Evolutionary conservation across 345 rosid species (phyloP).

Genomic region (Sisymbrium altissimum): DNA sequence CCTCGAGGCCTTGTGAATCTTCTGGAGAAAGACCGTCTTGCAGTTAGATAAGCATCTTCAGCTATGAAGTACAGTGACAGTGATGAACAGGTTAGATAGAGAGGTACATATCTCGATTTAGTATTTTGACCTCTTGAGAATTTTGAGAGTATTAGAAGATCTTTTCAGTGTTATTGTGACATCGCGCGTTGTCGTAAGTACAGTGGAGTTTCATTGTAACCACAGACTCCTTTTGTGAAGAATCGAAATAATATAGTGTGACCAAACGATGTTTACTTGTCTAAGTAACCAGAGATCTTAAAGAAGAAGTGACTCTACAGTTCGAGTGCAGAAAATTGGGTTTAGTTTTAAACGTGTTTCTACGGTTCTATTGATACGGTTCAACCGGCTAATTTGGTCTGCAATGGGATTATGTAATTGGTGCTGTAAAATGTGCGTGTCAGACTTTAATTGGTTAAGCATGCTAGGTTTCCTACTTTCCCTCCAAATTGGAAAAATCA

Average conservation of each 20-base stretch:
- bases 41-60: constrained; percentile 6
- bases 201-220: constrained; percentile 6
- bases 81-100: constrained; percentile 10
- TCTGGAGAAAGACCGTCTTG: constrained; percentile 31
- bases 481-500: constrained; percentile 6
- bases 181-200: background rate
- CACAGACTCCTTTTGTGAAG: background rate
- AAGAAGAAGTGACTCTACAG: background rate
- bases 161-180: background rate
- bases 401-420: background rate
- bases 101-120: constrained; percentile 14
- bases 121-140: background rate
- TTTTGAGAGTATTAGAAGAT: background rate
- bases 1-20: constrained; percentile 31
- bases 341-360: background rate
- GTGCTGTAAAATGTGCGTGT: background rate
- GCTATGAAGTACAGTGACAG: constrained; percentile 8
- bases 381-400: background rate
- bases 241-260: background rate
- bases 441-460: background rate
- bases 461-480: constrained; percentile 4
- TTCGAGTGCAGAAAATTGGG: background rate
- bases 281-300: background rate
- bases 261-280: background rate
- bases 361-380: background rate